Conservation (phyloP, 768 basidiomycete species). For the Calocybe indica region DNA sequence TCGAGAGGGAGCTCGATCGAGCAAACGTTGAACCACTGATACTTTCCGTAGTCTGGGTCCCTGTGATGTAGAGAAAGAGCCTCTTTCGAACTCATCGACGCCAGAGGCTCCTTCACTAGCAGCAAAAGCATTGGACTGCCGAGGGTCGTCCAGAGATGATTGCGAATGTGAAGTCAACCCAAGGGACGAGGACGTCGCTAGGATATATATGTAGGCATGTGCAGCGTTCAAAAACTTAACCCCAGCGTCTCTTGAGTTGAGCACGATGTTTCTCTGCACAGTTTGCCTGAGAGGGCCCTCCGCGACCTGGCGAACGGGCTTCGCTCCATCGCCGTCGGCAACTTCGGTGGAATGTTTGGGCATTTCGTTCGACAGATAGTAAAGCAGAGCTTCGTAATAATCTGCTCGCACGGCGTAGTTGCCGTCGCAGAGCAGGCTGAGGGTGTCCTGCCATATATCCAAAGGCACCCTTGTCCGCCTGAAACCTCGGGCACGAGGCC, state of each 20-base stretch:
- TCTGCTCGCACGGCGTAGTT: slow-evolving; percentile 76
- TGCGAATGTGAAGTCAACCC: slow-evolving; percentile 42
- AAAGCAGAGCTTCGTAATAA: slow-evolving; percentile 67
- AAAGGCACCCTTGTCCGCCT: slow-evolving; percentile 66
- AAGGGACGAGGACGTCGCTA: slow-evolving; percentile 67
- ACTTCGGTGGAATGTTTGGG: slow-evolving; percentile 47
- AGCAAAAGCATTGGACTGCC: slow-evolving; percentile 18
- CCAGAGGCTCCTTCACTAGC: slow-evolving; percentile 5
- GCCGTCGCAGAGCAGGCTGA: slow-evolving; percentile 76
- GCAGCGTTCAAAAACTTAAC: slow-evolving; percentile 74
- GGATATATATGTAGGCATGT: slow-evolving; percentile 75
- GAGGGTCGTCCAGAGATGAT: slow-evolving; percentile 21
- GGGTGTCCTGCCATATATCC: slow-evolving; percentile 88
- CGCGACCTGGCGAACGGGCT: slow-evolving; percentile 37
- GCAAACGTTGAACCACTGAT: slow-evolving; percentile 45
- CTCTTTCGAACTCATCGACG: slow-evolving; percentile 18
- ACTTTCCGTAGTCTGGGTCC: slow-evolving; percentile 51
- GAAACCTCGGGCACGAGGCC: slow-evolving; percentile 31
- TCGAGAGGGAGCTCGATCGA: slow-evolving; percentile 40
- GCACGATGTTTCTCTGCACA: slow-evolving; percentile 36
- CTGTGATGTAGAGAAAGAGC: slow-evolving; percentile 37
- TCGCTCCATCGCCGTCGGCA: slow-evolving; percentile 38
- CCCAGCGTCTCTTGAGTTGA: slow-evolving; percentile 53
- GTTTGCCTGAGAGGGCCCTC: slow-evolving; percentile 45
- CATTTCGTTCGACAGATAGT: slow-evolving; percentile 75